Base-by-base conservation (phyloP, 2,329 filamentous ascomycete species). In the Myriosclerotinia curreyana region DNA sequence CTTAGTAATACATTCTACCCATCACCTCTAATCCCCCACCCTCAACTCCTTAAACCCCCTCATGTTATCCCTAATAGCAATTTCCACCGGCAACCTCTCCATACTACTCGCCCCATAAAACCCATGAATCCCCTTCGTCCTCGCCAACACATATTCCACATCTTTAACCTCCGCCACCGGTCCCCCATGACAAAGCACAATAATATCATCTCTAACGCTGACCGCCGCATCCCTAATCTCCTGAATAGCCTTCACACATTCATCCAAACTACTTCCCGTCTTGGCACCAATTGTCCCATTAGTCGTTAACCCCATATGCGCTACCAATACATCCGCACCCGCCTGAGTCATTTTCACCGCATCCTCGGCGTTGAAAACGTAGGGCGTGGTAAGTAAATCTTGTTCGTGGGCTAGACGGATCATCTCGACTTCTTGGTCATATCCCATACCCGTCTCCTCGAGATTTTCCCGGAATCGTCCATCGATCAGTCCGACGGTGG, bases 401-500 rank as follows among this genome's bases (percentile, higher is more conserved):
- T 87, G 75, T 50, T 80, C 76, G 52, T 80, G 81, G 1, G 88
- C 88, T n/a, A 79, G 70, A 12, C 79, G 78, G 53, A 91, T 81
- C 80, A 90, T 84, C 59, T 86, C 85, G 2, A 91, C 87, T 71
- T 91, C 88, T 9, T 80, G 76, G 20, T 81, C 82, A 71, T 86
- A 91, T 1, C 84, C 83, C 86, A 91, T 91, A 11, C 84, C 87
- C 1, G 87, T 90, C 74, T 90, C 87, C 72, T 91, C 88, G 1
- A 91, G 79, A 68, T 87, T 86, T 28, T 80, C 79, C 15, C 88
- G 81, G 72, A 91, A 90, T 15, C 79, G 79, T 1, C 86, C 87
- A 73, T 91, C 88, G 44, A 90, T 86, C 28, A 91, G 76, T 0
- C 88, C 88, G 1, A 90, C 87, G 0, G 88, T 90, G 0, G 88